Evolutionary conservation across 202 grass and related monocot species (phyloP).

Genomic region (Schoenoplectus triqueter): DNA sequence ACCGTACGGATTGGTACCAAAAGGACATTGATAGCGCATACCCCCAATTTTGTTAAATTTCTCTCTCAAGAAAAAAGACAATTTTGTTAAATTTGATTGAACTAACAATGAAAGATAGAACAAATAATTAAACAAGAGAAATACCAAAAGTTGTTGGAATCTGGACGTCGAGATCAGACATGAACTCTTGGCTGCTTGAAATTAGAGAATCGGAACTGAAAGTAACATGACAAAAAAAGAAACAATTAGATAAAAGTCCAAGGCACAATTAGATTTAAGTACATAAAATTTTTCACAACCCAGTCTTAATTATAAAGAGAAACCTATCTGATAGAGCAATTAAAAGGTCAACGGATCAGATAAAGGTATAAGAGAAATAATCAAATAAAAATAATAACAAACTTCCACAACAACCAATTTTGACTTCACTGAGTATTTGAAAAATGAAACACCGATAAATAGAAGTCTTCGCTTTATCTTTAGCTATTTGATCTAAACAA

Average conservation of each 20-base stretch:
- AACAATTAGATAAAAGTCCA: neutral
- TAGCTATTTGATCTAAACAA: neutral
- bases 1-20: neutral
- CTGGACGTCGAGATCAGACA: constrained; percentile 97
- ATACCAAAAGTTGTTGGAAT: constrained; percentile 95
- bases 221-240: neutral
- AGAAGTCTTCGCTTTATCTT: neutral
- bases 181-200: constrained; percentile 81
- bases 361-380: neutral
- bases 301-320: neutral
- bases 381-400: neutral
- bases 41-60: neutral
- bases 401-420: neutral
- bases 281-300: neutral
- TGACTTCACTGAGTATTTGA: neutral
- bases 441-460: neutral
- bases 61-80: no score
- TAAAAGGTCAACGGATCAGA: neutral
- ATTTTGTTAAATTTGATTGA: neutral
- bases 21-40: neutral
- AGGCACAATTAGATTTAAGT: neutral
- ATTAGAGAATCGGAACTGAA: constrained; percentile 47
- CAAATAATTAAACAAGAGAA: neutral
- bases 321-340: constrained; percentile 1
- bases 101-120: neutral